Base-by-base conservation (phyloP, 208 protist species). In the Angomonas deanei region DNA sequence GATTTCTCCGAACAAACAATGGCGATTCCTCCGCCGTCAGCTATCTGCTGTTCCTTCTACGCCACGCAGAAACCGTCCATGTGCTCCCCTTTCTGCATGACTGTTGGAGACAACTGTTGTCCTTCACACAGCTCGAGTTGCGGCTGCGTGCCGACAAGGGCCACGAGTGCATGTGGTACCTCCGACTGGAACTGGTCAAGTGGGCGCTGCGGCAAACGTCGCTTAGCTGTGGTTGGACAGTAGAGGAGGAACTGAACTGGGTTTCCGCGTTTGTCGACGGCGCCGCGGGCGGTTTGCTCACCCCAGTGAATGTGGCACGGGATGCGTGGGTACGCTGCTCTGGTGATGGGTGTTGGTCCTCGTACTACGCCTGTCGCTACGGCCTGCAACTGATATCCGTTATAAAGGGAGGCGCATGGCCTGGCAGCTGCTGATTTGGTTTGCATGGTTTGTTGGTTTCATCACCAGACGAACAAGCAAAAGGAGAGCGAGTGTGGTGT, bases 111-210 rank as follows among this genome's bases (percentile, higher is more conserved):
- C 53, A 0, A 1, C 65, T 88, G 3, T 54, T 94, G 49, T 0
- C 1, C 0, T 47, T 76, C 3, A 88, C 80, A 0, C 66, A 84
- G 55, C 39, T 42, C n/a, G 81, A 85, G 58, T 63, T 94, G 10
- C 69, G 80, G 2, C 58, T 66, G 0, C 80, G 91, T 32, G 78
- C 42, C n/a, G 82, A 94, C 11, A 83, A 84, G 21, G 87, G 87
- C 3, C 84, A 94, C 28, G 87, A 91, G 56, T 64, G 66, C 15
- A 74, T 89, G 48, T 94, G 84, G 80, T 49, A 75, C 10, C 58
- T 94, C 21, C 78, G 87, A 0, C 68, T 90, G 0, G 84, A 69
- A 5, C 61, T 94, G 17, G 64, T 91, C 10, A 58, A 54, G 1
- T 89, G 68, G 64, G 87, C 74, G 48, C 21, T 80, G 3, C 49